Percentiles rank a stretch among this genome's conserved stretches.
Evolutionary conservation across 805 yeast species (phyloP).

Genomic region (Candida xiaguanensis): DNA sequence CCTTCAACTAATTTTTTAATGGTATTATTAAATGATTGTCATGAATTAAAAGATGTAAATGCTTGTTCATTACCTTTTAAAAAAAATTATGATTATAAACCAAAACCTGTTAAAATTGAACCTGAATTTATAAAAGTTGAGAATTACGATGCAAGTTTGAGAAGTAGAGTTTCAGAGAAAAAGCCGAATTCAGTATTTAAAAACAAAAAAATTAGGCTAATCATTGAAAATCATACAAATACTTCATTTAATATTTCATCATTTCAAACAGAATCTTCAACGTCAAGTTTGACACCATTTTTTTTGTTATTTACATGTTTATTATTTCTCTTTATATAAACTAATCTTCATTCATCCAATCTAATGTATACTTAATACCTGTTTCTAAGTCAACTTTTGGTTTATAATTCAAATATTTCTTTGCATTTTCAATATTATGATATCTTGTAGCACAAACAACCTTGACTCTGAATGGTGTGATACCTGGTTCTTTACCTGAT

Average conservation of each 20-base stretch:
- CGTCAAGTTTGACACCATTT: not conserved
- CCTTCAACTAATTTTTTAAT: conserved; percentile 45
- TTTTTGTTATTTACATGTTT: conserved; percentile 3
- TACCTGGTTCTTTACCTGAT: conserved; percentile 81
- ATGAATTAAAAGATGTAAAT: conserved; percentile 44
- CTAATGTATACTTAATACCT: conserved; percentile 75
- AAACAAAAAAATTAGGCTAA: conserved; percentile 16
- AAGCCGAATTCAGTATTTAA: not conserved
- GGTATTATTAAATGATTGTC: conserved; percentile 44
- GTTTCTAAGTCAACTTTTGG: conserved; percentile 78
- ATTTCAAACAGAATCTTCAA: not conserved
- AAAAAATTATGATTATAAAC: conserved; percentile 32
- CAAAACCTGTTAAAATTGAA: conserved; percentile 15
- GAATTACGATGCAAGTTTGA: conserved; percentile 1
- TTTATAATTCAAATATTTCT: conserved; percentile 65
- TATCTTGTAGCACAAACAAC: conserved; percentile 92
- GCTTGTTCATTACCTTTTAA: conserved; percentile 50
- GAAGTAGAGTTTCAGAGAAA: not conserved
- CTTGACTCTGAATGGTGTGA: conserved; percentile 91
- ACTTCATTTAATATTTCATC: not conserved
- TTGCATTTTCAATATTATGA: conserved; percentile 89
- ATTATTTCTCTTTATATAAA: not conserved
- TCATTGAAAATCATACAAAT: conserved; percentile 8
- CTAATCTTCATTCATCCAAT: conserved; percentile 75
- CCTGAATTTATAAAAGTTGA: not conserved